These are phyloP conservation scores for Agaricus blazei DNA, from an alignment of 768 basidiomycete species.

Conservation along the genomic window DNA sequence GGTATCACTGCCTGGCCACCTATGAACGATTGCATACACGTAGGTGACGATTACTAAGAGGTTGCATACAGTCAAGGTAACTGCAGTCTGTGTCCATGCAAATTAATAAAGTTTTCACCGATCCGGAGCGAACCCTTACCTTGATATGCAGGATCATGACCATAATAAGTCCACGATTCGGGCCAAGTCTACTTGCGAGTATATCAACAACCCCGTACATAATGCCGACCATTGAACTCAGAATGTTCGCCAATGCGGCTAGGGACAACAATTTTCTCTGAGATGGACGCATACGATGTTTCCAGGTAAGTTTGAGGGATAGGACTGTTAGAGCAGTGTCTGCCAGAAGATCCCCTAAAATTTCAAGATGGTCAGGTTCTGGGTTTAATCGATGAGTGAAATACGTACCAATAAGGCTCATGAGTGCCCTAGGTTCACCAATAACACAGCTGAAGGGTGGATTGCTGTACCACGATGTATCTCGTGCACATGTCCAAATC, in stretches of 20 bases:
- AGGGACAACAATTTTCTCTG: neutral
- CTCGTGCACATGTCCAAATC: neutral
- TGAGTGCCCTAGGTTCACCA: neutral
- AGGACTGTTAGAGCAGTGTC: neutral
- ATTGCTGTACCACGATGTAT: neutral
- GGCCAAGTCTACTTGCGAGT: neutral
- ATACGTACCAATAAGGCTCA: conserved; percentile 1
- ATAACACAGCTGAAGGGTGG: neutral
- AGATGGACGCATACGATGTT: conserved; percentile 2
- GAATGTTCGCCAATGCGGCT: conserved; percentile 1
- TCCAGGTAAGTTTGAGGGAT: conserved; percentile 6
- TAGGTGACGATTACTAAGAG: conserved; percentile 6
- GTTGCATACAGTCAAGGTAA: conserved; percentile 5
- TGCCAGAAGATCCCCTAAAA: conserved; percentile 1
- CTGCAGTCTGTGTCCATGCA: neutral
- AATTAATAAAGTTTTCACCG: neutral
- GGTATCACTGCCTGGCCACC: neutral
- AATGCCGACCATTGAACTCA: conserved; percentile 1
- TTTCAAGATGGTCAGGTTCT: neutral
- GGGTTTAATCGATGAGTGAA: neutral
- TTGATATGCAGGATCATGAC: neutral
- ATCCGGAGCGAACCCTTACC: neutral
- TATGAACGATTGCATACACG: neutral
- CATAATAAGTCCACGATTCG: neutral
- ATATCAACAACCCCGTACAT: conserved; percentile 1